Evolutionary conservation across 164 flowering plant species (phyloP), one percentile per base, ranked within the genome.

Genomic region (Cinnamomum micranthum): DNA sequence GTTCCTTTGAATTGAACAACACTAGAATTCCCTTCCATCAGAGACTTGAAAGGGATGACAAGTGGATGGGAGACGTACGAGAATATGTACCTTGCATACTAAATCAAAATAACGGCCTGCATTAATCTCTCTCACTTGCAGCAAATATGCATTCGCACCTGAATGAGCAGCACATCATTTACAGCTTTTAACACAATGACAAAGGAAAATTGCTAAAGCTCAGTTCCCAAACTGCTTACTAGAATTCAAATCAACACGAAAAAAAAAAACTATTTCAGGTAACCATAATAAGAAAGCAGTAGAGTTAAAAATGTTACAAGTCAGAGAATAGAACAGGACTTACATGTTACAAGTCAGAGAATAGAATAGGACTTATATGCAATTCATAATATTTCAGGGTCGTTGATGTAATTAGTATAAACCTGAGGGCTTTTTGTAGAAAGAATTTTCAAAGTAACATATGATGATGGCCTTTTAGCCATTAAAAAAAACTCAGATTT

Each of bases 11-110:
- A 75, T 72, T 23, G 28, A 69, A 65, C 35, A 52, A 20, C 60
- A 31, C 20, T 31, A 67, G n/a, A 27, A 67, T 67, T 67, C 41
- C 50, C 35, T 67, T 64, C 28, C 67, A 25, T 11, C 28, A 65
- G 15, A 17, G 60, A 5, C n/a, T 20, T 55, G 60, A 14, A 15
- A 55, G 60, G 60, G 60, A 55, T 15, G 17, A 20, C 17, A 15
- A 17, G 27, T 7, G 25, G 51, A 27, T 31, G 15, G 17, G 23
- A 9, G n/a, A 51, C 11, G 22, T 70, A 19, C 2, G 12, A 20
- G 13, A 23, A 55, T 20, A 6, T 20, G 65, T 64, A 92, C 98
- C 97, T 91, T 90, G 86, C 92, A 89, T 50, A 81, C 78, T 77
- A 94, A 81, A 82, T 88, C 85, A 74, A 77, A 27, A 12, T 65